These are phyloP conservation scores for Calonectria honghensis DNA, from an alignment of 2,329 filamentous ascomycete genomes.

Conservation along the genomic window DNA sequence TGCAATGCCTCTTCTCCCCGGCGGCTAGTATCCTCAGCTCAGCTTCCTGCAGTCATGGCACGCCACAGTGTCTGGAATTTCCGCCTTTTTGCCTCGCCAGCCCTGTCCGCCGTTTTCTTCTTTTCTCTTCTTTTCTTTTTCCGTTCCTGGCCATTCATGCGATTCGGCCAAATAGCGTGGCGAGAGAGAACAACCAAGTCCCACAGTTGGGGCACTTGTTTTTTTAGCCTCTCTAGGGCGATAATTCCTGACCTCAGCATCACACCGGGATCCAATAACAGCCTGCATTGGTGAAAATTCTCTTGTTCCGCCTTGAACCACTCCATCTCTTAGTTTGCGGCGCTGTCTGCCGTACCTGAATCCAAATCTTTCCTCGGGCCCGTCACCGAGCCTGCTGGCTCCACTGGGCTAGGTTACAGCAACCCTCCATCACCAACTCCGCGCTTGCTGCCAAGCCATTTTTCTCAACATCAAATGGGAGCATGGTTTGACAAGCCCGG, in stretches of 20 bases:
- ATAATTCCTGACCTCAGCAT: slow-evolving; percentile 32
- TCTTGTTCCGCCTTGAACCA: slow-evolving; percentile 1
- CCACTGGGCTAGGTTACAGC: not conserved
- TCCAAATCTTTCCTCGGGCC: slow-evolving; percentile 43
- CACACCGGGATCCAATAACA: slow-evolving; percentile 39
- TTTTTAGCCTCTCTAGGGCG: slow-evolving; percentile 37
- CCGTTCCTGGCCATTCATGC: not conserved
- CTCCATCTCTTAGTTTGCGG: not conserved
- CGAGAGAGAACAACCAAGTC: slow-evolving; percentile 38
- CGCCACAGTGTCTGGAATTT: slow-evolving; percentile 32
- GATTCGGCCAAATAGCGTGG: slow-evolving; percentile 34
- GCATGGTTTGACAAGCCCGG: slow-evolving; percentile 9
- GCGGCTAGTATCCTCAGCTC: not conserved
- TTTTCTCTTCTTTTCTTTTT: slow-evolving; percentile 2
- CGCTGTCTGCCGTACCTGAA: slow-evolving; percentile 1
- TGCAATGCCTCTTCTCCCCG: slow-evolving; percentile 8
- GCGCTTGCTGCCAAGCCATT: slow-evolving; percentile 18
- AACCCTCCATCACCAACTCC: slow-evolving; percentile 9
- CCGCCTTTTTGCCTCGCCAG: slow-evolving; percentile 2
- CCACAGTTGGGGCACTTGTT: slow-evolving; percentile 43
- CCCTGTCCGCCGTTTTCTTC: not conserved
- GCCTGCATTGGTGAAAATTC: slow-evolving; percentile 34
- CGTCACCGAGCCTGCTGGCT: slow-evolving; percentile 44
- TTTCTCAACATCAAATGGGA: not conserved
- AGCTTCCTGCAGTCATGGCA: slow-evolving; percentile 29